Percentiles rank a stretch among this genome's conserved stretches.
Evolutionary conservation across 2,329 filamentous ascomycete genomes (phyloP).

Genomic region (Fusarium solani-melongenae): DNA sequence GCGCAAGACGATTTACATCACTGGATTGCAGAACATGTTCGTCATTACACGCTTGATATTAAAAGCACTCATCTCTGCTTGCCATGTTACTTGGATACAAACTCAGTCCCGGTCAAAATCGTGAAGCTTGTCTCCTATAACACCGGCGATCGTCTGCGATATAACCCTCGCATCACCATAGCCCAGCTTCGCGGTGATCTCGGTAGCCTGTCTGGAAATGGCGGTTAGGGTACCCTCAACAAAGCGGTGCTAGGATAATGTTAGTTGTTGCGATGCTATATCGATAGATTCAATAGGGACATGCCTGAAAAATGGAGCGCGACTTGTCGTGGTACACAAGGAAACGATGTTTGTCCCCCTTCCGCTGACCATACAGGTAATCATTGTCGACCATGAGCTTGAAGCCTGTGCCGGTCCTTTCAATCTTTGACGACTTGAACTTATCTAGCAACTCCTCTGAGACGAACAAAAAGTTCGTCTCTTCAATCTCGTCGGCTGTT

Average conservation of each 20-base stretch:
- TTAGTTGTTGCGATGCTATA: background rate
- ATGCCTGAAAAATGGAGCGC: background rate
- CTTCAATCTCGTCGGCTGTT: background rate
- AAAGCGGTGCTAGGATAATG: background rate
- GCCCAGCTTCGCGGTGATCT: background rate
- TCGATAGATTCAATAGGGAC: background rate
- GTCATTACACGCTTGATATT: background rate
- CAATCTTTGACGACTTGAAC: background rate
- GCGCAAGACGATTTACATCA: background rate
- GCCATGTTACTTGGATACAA: background rate
- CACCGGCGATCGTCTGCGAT: background rate
- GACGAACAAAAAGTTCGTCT: background rate
- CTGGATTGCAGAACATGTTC: background rate
- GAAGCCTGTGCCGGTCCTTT: background rate
- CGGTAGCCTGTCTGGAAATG: background rate
- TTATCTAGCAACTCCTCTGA: background rate
- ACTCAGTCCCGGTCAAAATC: background rate
- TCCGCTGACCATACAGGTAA: background rate
- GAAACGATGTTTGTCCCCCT: background rate
- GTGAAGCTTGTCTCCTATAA: background rate
- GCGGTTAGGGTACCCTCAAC: background rate
- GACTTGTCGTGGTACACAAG: background rate
- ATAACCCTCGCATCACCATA: background rate
- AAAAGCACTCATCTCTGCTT: background rate
- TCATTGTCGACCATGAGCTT: background rate